Conservation (phyloP, 2,329 filamentous ascomycete species). For the Periconia digitata region DNA sequence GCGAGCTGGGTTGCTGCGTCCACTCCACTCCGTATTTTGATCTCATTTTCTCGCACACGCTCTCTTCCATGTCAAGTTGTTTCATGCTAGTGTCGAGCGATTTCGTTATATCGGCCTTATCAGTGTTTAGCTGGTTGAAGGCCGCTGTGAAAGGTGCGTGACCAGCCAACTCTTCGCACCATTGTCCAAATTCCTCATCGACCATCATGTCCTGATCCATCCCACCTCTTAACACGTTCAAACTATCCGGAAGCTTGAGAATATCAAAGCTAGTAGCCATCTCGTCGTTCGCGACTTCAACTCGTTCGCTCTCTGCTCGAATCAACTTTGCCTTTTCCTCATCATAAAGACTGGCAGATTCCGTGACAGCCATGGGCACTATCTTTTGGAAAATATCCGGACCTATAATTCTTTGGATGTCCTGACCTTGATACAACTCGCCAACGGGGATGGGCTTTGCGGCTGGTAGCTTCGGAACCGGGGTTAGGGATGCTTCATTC, state of each 20-base stretch:
- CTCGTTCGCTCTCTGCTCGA: slow-evolving; percentile 88
- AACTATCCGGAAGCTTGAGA: slow-evolving; percentile 80
- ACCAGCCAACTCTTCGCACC: slow-evolving; percentile 90
- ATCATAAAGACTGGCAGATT: slow-evolving; percentile 94
- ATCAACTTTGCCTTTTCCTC: slow-evolving; percentile 98
- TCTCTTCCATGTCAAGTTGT: slow-evolving; percentile 94
- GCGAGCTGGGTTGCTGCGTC: slow-evolving; percentile 94
- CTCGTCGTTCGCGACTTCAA: slow-evolving; percentile 89
- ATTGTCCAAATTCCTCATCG: slow-evolving; percentile 87
- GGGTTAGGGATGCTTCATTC: slow-evolving; percentile 75
- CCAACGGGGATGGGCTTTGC: slow-evolving; percentile 97
- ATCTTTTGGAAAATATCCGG: slow-evolving; percentile 97
- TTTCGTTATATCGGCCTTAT: slow-evolving; percentile 73
- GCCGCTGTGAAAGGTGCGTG: slow-evolving; percentile 78
- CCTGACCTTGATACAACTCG: slow-evolving; percentile 94
- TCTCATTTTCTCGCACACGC: slow-evolving; percentile 98
- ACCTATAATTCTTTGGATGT: slow-evolving; percentile 95
- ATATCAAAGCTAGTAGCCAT: slow-evolving; percentile 96
- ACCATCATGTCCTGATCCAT: slow-evolving; percentile 86
- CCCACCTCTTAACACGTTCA: slow-evolving; percentile 90
- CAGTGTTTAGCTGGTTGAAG: slow-evolving; percentile 75
- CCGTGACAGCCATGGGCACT: slow-evolving; percentile 91
- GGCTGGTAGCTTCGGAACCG: slow-evolving; percentile 87
- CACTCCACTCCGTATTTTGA: slow-evolving; percentile 95
- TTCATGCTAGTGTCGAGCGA: slow-evolving; percentile 80